These are phyloP conservation scores for Protomyces arabidopsidicola DNA, from an alignment of 1,139 yeast species.

Conservation along the genomic window DNA sequence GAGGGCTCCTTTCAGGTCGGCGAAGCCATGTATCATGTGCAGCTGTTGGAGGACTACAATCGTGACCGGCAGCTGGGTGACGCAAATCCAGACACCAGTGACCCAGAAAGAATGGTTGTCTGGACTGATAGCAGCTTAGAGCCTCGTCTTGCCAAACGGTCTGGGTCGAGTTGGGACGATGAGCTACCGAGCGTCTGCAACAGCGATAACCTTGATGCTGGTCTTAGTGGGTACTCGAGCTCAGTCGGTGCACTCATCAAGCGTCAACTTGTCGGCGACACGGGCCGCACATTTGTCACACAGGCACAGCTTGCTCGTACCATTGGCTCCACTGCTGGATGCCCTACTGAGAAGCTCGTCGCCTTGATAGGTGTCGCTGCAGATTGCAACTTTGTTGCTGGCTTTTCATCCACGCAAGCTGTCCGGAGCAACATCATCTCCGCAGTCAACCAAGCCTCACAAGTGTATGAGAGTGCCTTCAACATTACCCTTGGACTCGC, in stretches of 20 bases:
- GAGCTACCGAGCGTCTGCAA: not conserved
- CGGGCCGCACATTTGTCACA: constrained; percentile 36
- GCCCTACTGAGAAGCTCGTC: constrained; percentile 39
- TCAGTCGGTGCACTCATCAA: not conserved
- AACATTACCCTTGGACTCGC: constrained; percentile 41
- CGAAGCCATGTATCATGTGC: constrained; percentile 26
- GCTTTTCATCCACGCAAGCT: constrained; percentile 37
- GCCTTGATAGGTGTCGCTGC: constrained; percentile 43
- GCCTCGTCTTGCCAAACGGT: constrained; percentile 7
- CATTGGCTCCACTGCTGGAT: constrained; percentile 41
- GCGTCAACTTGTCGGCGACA: constrained; percentile 20
- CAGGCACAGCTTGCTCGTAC: constrained; percentile 37
- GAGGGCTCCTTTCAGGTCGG: constrained; percentile 30
- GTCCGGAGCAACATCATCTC: constrained; percentile 40
- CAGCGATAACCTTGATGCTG: not conserved
- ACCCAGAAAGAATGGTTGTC: constrained; percentile 25
- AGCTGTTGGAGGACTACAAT: constrained; percentile 9
- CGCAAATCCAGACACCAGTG: not conserved
- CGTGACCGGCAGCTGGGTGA: constrained; percentile 11
- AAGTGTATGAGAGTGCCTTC: constrained; percentile 41
- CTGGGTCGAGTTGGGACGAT: constrained; percentile 1
- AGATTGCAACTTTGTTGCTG: constrained; percentile 41
- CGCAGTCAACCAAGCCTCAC: constrained; percentile 41
- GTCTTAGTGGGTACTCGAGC: not conserved
- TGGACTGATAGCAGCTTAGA: constrained; percentile 28